Conservation (phyloP, 2,329 filamentous ascomycete species). For the Verticillium isaacii region DNA sequence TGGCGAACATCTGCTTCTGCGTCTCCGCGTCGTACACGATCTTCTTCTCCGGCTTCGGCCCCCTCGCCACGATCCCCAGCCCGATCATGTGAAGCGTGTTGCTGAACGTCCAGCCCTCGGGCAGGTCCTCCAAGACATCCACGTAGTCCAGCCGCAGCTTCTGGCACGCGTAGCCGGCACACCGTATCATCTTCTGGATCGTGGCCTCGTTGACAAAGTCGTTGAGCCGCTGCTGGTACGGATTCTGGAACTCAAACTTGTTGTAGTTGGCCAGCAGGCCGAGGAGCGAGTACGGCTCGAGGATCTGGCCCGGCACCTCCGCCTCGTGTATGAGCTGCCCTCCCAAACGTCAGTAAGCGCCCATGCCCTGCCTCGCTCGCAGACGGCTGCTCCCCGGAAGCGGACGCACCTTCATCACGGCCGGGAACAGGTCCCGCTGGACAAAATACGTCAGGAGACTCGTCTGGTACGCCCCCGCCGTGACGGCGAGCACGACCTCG, state of each 20-base stretch:
- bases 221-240: slow-evolving; percentile 84
- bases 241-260: slow-evolving; percentile 98
- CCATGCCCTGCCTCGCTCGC: no score
- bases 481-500: slow-evolving; percentile 74
- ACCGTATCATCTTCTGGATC: slow-evolving; percentile 75
- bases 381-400: neutral
- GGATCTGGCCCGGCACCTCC: slow-evolving; percentile 56
- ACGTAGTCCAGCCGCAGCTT: slow-evolving; percentile 71
- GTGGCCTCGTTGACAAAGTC: slow-evolving; percentile 92
- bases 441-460: slow-evolving; percentile 93
- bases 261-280: slow-evolving; percentile 95
- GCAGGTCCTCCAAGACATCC: slow-evolving; percentile 81
- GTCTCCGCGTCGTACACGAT: slow-evolving; percentile 69
- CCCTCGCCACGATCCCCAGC: slow-evolving; percentile 68
- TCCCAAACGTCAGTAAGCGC: no score
- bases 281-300: slow-evolving; percentile 76
- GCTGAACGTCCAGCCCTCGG: slow-evolving; percentile 82
- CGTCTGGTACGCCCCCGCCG: slow-evolving; percentile 93
- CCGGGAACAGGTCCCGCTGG: slow-evolving; percentile 88
- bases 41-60: slow-evolving; percentile 57
- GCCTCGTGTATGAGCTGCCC: slow-evolving; percentile 74
- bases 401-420: slow-evolving; percentile 77
- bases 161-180: slow-evolving; percentile 69
- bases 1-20: slow-evolving; percentile 74
- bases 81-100: slow-evolving; percentile 81